A percentile compares a stretch with the other conserved stretches of the same genome.
Conservation (phyloP, 257 asterid genomes). For the Lycium barbarum region DNA sequence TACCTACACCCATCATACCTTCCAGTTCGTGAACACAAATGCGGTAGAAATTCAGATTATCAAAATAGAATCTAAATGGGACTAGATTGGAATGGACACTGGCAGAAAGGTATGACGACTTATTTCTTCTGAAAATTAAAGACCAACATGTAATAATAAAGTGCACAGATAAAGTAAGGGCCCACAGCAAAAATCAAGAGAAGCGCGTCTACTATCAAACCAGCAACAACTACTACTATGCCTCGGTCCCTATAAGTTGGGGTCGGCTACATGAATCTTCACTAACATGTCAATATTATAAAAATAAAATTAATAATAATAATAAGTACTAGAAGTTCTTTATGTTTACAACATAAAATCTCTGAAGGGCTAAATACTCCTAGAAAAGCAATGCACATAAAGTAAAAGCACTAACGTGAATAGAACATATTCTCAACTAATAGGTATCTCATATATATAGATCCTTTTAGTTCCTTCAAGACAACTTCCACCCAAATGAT, state of each 20-base stretch:
- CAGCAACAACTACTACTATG: too few species aligned
- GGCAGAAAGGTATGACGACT: background rate
- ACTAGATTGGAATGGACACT: background rate
- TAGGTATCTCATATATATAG: too few species aligned
- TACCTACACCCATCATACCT: background rate
- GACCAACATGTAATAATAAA: background rate
- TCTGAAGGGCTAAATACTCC: too few species aligned
- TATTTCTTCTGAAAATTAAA: background rate
- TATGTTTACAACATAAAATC: too few species aligned
- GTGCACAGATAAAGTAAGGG: background rate
- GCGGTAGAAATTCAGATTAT: background rate
- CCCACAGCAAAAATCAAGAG: background rate
- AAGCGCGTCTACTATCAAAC: background rate
- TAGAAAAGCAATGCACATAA: too few species aligned
- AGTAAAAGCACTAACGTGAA: too few species aligned
- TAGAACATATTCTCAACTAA: too few species aligned
- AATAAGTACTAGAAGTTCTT: too few species aligned
- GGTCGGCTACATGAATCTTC: too few species aligned
- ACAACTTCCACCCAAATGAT: background rate
- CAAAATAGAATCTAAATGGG: background rate
- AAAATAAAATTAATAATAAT: too few species aligned
- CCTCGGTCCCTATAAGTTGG: too few species aligned
- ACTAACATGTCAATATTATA: too few species aligned
- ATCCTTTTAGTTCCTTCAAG: background rate
- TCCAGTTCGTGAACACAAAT: background rate